Base-by-base conservation (phyloP, 345 rosid species). In the Arabis alpina region DNA sequence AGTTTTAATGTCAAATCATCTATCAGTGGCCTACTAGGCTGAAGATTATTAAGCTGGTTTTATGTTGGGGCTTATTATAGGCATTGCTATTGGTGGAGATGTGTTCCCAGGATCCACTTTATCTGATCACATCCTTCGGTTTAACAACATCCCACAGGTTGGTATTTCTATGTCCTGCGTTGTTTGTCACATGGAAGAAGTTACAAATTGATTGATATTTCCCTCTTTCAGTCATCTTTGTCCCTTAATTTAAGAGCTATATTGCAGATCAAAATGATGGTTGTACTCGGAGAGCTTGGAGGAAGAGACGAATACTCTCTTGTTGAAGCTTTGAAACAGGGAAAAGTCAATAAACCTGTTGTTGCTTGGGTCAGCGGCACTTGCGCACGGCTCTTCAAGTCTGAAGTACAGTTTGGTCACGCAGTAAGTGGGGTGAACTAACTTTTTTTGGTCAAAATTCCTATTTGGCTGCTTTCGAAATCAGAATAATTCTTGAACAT, bases 281-380 rank as follows among this genome's bases (percentile, higher is more conserved):
- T 91, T 74, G 98, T 94, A 11, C 99, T 94, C 61, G 99, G 97
- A 49, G 99, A 94, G 78, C 98, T 94, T 76, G 99, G 98, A 73
- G 99, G 99, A 64, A 78, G 88, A 69, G 99, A 94, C 78, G 99
- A 94, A 66, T 91, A 89, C 78, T 94, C 97, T 79, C 87, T 94
- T 16, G 96, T 94, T 65, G 99, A 94, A 75, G 99, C 99, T 61
- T 80, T 94, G 73, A 91, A 89, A 79, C 87, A 91, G 70, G 98
- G 98, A 50, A 94, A 91, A 76, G 89, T 91, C 68, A 91, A 63
- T 54, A 94, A 94, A 79, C 99, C 98, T 2, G 95, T 94, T 58
- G 98, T 94, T 83, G 97, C 98, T 72, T 94, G 98, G 99, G 99
- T 91, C 83, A 94, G 99, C 54, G 96, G 98, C 72, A 94, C 99